phyloP scores from a whole-genome alignment of 306 rosid genomes.

The Canavalia ensiformis region DNA sequence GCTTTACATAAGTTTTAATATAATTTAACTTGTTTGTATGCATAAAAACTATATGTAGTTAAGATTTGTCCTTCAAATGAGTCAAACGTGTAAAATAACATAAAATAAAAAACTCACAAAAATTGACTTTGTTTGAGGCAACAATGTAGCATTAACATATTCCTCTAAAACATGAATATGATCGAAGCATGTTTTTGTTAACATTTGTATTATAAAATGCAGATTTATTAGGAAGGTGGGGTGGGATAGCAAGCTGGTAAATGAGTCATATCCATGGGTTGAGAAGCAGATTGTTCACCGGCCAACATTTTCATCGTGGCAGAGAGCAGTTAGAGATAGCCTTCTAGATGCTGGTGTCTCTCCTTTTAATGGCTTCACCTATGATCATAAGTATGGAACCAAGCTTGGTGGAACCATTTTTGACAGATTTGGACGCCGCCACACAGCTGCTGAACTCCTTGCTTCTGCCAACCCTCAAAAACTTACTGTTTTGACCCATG shows the following conservation, averaged over 20 bases:
- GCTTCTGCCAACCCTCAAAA: slow-evolving; percentile 68
- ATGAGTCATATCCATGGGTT: slow-evolving; percentile 77
- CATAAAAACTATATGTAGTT: too few species aligned
- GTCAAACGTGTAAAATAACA: too few species aligned
- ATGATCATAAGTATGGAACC: slow-evolving; percentile 80
- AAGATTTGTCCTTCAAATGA: too few species aligned
- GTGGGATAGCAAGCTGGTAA: slow-evolving; percentile 76
- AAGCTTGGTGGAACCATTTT: slow-evolving; percentile 91
- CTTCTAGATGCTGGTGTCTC: slow-evolving; percentile 75
- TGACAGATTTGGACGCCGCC: slow-evolving; percentile 80
- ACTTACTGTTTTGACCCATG: slow-evolving; percentile 72
- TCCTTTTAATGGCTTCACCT: slow-evolving; percentile 90
- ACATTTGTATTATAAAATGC: slow-evolving; percentile 35
- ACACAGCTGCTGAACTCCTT: slow-evolving; percentile 81
- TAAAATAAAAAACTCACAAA: too few species aligned
- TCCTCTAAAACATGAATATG: not conserved
- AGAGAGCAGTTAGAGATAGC: slow-evolving; percentile 70
- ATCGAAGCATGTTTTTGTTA: not conserved
- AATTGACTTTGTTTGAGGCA: slow-evolving; percentile 4
- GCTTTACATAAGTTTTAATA: too few species aligned
- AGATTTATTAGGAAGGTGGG: slow-evolving; percentile 69
- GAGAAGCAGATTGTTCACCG: slow-evolving; percentile 80
- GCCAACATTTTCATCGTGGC: slow-evolving; percentile 64
- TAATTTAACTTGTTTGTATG: too few species aligned
- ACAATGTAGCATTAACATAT: not conserved